phyloP scores from a whole-genome alignment of 345 rosid genomes.

The Gossypioides kirkii region DNA sequence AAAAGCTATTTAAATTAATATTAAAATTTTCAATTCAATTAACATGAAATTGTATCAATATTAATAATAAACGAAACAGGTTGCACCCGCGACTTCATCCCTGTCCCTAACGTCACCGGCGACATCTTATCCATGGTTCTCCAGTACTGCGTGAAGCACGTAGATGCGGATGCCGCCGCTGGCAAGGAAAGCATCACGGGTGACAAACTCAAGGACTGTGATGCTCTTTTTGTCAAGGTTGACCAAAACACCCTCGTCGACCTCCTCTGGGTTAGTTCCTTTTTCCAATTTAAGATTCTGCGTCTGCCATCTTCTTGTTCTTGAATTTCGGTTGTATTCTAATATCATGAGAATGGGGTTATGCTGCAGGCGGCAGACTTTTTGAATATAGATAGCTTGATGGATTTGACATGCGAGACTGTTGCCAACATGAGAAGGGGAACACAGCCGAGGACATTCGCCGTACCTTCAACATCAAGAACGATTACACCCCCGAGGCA shows the following conservation, averaged over 20 bases:
- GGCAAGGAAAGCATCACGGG: neutral
- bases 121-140: neutral
- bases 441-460: too few relatives aligned
- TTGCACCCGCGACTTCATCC: neutral
- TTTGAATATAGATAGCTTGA: neutral
- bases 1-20: too few relatives aligned
- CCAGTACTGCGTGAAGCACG: neutral
- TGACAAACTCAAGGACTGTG: neutral
- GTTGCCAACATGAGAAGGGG: too few relatives aligned
- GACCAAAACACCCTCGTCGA: constrained; percentile 1
- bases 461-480: too few relatives aligned
- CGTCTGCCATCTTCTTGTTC: neutral
- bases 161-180: neutral
- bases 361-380: neutral
- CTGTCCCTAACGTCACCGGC: neutral
- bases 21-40: too few relatives aligned
- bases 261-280: neutral
- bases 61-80: neutral
- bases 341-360: neutral
- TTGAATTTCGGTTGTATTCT: neutral
- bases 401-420: too few relatives aligned
- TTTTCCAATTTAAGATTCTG: too few relatives aligned
- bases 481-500: too few relatives aligned
- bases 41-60: too few relatives aligned
- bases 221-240: neutral